Base-by-base conservation (phyloP, 495 filamentous ascomycete species). In the Aspergillus baeticus region DNA sequence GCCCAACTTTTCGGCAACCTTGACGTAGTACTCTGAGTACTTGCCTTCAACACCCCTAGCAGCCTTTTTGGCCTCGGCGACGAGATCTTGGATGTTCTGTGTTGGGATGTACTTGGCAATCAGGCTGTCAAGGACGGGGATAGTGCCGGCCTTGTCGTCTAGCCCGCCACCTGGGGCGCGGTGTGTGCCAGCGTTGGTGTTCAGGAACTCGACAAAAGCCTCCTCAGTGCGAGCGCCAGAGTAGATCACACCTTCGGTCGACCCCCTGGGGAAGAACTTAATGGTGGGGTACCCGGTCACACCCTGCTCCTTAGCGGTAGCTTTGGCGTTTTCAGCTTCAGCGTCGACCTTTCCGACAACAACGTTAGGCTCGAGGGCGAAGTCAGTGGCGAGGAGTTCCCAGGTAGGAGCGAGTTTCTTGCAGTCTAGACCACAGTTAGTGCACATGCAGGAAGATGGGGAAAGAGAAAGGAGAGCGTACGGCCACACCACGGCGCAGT, bases 401-500 rank as follows among this genome's bases (percentile, higher is more conserved):
- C 91, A 98, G 66, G 79, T 82, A 20, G 94, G 94, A 43, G 92
- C 93, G 54, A 98, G 86, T 63, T 64, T 84, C 80, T 98, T 98
- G 89, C 95, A 98, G 84, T 98, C 94, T 94, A 71, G 2, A 2
- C 51, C 18, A 35, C 5, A 13, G 6, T 39, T 5, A 49, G 41
- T 10, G 33, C 10, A 49, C 39, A 51, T n/a, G 15, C 54, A 31
- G 44, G 39, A 35, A 46, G n/a, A 10, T 53, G 20, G 26, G 35
- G 36, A 58, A n/a, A 20, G 57, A 22, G n/a, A 35, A 47, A 26
- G 17, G 20, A 54, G 50, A 91, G n/a, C 92, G 64, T 84, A 96
- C 92, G 92, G 72, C 92, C 92, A 81, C 92, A 97, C 92, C 92
- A 97, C 44, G 92, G 92, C 54, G 92, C 91, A 55, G 92, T 97